These are phyloP conservation scores for Kwoniella mangroviensis DNA, from an alignment of 768 basidiomycete species.

Conservation along the genomic window DNA sequence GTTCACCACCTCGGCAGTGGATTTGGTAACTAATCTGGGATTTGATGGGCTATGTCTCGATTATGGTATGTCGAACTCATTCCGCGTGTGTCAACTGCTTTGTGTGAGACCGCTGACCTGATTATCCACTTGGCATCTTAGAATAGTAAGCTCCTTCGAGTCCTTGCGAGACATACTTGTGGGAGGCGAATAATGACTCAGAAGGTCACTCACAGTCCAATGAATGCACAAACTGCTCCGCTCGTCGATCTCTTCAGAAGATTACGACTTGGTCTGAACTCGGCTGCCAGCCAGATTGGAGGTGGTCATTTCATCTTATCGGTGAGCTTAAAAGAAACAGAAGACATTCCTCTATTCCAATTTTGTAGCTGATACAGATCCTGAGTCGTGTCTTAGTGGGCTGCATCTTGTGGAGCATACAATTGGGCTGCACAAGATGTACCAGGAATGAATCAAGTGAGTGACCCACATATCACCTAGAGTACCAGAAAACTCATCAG, in stretches of 20 bases:
- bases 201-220: background rate
- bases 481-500: too few species aligned
- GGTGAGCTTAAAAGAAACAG: too few species aligned
- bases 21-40: constrained; percentile 84
- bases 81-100: background rate
- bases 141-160: background rate
- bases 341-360: too few species aligned
- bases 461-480: too few species aligned
- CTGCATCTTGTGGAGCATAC: constrained; percentile 86
- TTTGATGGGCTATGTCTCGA: constrained; percentile 68
- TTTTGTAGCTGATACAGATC: too few species aligned
- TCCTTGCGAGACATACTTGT: background rate
- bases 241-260: constrained; percentile 13
- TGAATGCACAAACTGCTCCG: background rate
- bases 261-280: background rate
- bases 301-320: constrained; percentile 17
- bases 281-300: constrained; percentile 5
- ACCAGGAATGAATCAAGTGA: constrained; percentile 73
- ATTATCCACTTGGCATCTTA: background rate
- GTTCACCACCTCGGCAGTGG: constrained; percentile 80
- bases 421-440: constrained; percentile 80
- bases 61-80: background rate
- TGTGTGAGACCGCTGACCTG: background rate
- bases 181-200: background rate
- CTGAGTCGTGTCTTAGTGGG: too few species aligned